Evolutionary conservation across 2,329 filamentous ascomycete genomes (phyloP), one percentile per base, ranked within the genome.

Genomic region (Apiospora arundinis): DNA sequence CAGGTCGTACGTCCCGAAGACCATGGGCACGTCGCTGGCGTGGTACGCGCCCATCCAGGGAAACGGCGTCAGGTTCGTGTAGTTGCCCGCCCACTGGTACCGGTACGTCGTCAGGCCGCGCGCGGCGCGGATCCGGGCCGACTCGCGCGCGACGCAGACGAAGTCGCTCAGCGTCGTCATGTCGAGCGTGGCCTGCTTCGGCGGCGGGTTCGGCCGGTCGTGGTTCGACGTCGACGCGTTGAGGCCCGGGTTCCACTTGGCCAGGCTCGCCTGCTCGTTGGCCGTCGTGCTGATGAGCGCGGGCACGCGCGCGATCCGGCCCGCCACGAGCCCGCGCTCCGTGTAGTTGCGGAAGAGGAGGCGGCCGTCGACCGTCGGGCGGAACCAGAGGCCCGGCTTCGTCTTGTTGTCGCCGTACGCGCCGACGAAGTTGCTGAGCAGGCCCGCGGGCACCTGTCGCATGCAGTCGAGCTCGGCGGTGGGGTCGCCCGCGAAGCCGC

Each of bases 11-110:
- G 83, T 84, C 2, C 82, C 83, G 74, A 84, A 82, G 42, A 81
- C 72, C 74, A 84, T 72, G 14, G 81, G 80, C 37, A 82, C 74
- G 67, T 85, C 82, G 8, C 77, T 76, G 48, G 77, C 78, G 72
- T 85, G 84, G 69, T 82, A 85, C 1, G 83, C 83, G 9, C 83
- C 83, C 67, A 85, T 76, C 82, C 83, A 85, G 1, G 76, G 71
- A 40, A 76, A 76, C 0, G 80, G 81, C 21, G 79, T 79, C 69
- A 84, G 79, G 71, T 85, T 85, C 32, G 81, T 76, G 74, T 82
- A 85, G 70, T 82, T 81, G 67, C 82, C 83, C 3, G 78, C 78
- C 72, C 83, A 83, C 67, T 80, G 76, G 74, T 83, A 84, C 23
- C 82, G 81, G 73, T 63, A 63, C 32, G 56, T 63, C 56, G 66